Evolutionary conservation across 2,329 filamentous ascomycete species (phyloP), one percentile per base, ranked within the genome.

Genomic region (Alternaria sp.): DNA sequence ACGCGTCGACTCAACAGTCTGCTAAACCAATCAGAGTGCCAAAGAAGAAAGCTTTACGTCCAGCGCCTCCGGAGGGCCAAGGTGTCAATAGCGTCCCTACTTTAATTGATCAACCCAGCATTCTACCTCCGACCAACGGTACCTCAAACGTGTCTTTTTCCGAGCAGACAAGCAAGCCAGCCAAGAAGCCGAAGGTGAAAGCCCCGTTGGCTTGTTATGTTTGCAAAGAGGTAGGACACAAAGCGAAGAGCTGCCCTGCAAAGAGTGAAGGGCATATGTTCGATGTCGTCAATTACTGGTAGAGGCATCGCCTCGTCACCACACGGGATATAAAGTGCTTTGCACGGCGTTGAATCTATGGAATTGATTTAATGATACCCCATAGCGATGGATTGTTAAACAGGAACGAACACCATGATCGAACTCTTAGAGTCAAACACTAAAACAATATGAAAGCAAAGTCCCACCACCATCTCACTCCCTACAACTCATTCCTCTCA

Each of bases 401-500:
- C 8, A 36, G 2, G 3, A 6, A 21, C 6, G 9, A 11, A 13
- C 12, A 25, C n/a, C 15, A 11, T 21, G 21, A 21, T 21, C 21
- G 21, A 21, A 21, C 21, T 21, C 21, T 21, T 21, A 21, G 21
- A 21, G 21, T 4, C 21, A 21, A 21, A 21, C 21, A 13, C 30
- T 8, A 36, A 15, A 36, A 36, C 32, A 36, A 36, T n/a, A 36
- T 2, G 3, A 36, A 36, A n/a, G 32, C 1, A 1, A 36, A 36
- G 15, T n/a, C 3, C 13, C 32, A 36, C 32, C 32, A 9, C 32
- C 49, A 52, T 7, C 7, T n/a, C 0, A 52, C 5, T 7, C 15
- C 25, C 19, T 62, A 78, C 62, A 79, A 58, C 68, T 79, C 74
- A 44, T 76, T 74, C 10, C 65, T 61, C 50, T 58, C 62, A 12